Percentiles rank a stretch among this genome's conserved stretches.
Conservation (phyloP, 2,329 filamentous ascomycete species). For the Aspergillus puulaauensis region DNA sequence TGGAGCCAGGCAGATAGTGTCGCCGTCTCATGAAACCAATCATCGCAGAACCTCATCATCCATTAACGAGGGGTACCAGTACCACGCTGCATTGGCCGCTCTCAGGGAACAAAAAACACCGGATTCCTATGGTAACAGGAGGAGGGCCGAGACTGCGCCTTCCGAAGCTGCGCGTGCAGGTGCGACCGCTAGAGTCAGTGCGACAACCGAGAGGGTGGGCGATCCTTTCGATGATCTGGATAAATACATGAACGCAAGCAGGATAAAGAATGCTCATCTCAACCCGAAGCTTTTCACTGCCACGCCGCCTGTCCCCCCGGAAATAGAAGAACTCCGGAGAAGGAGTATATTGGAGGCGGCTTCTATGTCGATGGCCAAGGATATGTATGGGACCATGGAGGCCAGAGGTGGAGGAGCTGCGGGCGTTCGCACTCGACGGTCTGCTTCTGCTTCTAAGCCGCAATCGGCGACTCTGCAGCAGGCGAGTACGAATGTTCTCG, state of each 20-base stretch:
- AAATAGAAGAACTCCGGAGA: constrained; percentile 71
- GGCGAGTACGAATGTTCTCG: constrained; percentile 21
- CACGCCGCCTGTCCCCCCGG: constrained; percentile 67
- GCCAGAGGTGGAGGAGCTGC: constrained; percentile 37
- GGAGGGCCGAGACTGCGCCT: constrained; percentile 66
- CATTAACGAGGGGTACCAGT: constrained; percentile 68
- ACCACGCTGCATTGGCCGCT: constrained; percentile 73
- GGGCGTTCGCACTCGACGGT: constrained; percentile 33
- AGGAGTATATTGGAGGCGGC: constrained; percentile 75
- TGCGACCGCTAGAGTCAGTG: constrained; percentile 58
- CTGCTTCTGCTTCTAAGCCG: constrained; percentile 27
- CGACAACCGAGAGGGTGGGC: constrained; percentile 58
- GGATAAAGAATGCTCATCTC: constrained; percentile 64
- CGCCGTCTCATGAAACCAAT: constrained; percentile 58
- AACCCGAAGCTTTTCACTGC: constrained; percentile 79
- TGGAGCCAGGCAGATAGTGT: constrained; percentile 56
- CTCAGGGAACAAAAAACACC: constrained; percentile 49
- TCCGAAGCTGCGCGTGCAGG: constrained; percentile 60
- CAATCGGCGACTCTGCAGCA: constrained; percentile 23
- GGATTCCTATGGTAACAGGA: constrained; percentile 63
- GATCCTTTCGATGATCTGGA: constrained; percentile 48
- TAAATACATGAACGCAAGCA: constrained; percentile 55
- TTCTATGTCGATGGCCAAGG: constrained; percentile 83
- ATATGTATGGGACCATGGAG: constrained; percentile 70
- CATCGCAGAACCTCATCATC: constrained; percentile 51